A percentile compares a stretch with the other conserved stretches of the same genome.
These are phyloP conservation scores for Apiospora malaysiana DNA, from an alignment of 2,329 filamentous ascomycete species.

Conservation along the genomic window DNA sequence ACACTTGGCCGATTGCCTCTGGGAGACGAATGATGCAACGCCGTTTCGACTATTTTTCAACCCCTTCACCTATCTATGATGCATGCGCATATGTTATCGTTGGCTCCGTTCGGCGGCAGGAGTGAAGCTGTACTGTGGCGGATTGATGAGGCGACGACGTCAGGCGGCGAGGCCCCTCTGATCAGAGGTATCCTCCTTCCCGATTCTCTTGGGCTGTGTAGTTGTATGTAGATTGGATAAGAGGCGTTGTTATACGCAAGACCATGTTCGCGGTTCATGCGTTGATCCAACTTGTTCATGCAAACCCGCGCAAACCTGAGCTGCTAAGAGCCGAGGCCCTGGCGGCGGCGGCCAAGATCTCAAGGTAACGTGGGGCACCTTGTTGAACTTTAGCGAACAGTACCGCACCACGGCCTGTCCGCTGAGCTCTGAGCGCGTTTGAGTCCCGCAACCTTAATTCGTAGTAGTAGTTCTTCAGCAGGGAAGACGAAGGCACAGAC, in stretches of 20 bases:
- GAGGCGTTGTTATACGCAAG: background rate
- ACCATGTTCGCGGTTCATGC: slow-evolving; percentile 2
- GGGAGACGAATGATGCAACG: background rate
- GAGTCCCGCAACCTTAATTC: slow-evolving; percentile 1
- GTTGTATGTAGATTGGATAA: background rate
- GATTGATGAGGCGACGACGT: background rate
- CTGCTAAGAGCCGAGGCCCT: background rate
- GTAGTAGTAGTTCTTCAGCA: background rate
- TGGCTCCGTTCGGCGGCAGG: background rate
- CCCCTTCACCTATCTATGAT: background rate
- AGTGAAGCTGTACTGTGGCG: slow-evolving; percentile 7
- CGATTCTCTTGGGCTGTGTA: background rate
- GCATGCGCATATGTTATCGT: background rate
- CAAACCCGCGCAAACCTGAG: background rate
- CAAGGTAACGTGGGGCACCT: background rate
- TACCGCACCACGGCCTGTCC: background rate
- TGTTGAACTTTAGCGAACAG: no score
- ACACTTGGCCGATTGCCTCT: background rate
- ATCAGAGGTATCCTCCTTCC: background rate
- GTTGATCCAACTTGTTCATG: slow-evolving; percentile 2
- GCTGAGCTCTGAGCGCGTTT: background rate
- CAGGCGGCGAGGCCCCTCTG: background rate
- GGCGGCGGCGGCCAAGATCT: background rate
- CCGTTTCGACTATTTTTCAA: background rate
- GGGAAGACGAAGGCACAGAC: background rate